These are phyloP conservation scores for Tetrahymena borealis DNA, from an alignment of 73 alveolate species.

Conservation along the genomic window DNA sequence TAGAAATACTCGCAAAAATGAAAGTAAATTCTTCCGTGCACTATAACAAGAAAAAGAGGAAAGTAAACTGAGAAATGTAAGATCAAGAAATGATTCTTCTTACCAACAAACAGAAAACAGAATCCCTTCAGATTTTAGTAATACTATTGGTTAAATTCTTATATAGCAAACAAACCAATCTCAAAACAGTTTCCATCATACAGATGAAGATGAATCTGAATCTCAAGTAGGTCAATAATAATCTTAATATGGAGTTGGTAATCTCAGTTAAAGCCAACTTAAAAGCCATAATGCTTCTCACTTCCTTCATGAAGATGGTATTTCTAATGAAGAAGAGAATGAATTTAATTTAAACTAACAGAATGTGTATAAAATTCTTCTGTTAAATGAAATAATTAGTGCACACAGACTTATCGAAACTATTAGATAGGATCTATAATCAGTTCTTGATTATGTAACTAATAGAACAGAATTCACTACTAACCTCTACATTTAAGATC, in stretches of 20 bases:
- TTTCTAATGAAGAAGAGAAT: not conserved
- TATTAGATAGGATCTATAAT: not conserved
- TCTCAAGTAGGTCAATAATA: not conserved
- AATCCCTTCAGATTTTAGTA: not conserved
- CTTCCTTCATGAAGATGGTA: not conserved
- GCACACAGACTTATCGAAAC: not conserved
- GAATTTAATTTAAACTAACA: not conserved
- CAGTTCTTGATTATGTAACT: not conserved
- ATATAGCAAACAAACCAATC: not conserved
- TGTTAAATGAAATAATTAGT: not conserved
- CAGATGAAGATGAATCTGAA: not conserved
- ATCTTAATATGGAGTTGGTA: not conserved
- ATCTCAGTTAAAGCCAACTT: not conserved
- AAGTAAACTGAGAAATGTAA: not conserved
- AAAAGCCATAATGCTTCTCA: not conserved
- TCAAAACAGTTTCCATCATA: not conserved
- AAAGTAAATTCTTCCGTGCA: not conserved
- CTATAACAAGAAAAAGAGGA: not conserved
- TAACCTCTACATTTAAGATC: not conserved
- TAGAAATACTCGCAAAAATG: not conserved
- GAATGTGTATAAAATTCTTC: not conserved
- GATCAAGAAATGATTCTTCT: not conserved
- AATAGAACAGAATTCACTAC: not conserved
- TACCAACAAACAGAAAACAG: not conserved
- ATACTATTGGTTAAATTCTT: not conserved